phyloP scores from a whole-genome alignment of 345 rosid species.

The Gossypium australe region DNA sequence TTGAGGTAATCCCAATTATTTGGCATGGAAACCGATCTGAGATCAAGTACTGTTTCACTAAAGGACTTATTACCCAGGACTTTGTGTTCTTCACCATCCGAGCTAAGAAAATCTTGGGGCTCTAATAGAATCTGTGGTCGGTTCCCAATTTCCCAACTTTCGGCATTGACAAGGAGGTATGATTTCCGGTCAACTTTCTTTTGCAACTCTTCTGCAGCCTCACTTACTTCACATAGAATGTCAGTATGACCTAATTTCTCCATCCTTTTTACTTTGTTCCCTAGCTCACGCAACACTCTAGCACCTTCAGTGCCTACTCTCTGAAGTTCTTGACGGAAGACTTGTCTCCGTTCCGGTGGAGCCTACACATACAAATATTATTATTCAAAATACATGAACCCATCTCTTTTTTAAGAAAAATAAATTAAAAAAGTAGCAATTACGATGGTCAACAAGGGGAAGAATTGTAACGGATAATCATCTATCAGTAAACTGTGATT shows the following conservation, averaged over 20 bases:
- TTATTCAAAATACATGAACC: neutral
- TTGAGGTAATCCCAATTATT: slow-evolving; percentile 17
- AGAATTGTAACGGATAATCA: neutral
- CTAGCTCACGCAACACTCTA: slow-evolving; percentile 66
- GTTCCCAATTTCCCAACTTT: slow-evolving; percentile 81
- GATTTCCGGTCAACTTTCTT: slow-evolving; percentile 71
- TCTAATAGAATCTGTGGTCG: slow-evolving; percentile 37
- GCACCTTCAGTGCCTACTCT: slow-evolving; percentile 73
- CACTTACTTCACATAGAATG: slow-evolving; percentile 56
- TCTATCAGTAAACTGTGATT: neutral
- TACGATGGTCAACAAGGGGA: neutral
- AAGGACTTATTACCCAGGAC: slow-evolving; percentile 51
- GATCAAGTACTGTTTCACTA: slow-evolving; percentile 75
- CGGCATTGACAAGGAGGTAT: slow-evolving; percentile 77
- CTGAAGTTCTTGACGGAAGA: slow-evolving; percentile 59
- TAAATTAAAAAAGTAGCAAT: neutral
- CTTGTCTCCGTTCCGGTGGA: slow-evolving; percentile 67
- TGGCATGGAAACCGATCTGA: slow-evolving; percentile 30
- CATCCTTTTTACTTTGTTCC: slow-evolving; percentile 72
- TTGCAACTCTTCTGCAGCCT: slow-evolving; percentile 83
- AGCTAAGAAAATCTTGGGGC: slow-evolving; percentile 47
- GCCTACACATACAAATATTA: slow-evolving; percentile 42
- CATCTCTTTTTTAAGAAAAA: neutral
- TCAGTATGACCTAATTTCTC: slow-evolving; percentile 65
- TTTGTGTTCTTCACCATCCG: slow-evolving; percentile 40